Percentiles rank a stretch among this genome's conserved stretches.
Conservation (phyloP, 2,329 filamentous ascomycete species). For the Madurella mycetomatis region DNA sequence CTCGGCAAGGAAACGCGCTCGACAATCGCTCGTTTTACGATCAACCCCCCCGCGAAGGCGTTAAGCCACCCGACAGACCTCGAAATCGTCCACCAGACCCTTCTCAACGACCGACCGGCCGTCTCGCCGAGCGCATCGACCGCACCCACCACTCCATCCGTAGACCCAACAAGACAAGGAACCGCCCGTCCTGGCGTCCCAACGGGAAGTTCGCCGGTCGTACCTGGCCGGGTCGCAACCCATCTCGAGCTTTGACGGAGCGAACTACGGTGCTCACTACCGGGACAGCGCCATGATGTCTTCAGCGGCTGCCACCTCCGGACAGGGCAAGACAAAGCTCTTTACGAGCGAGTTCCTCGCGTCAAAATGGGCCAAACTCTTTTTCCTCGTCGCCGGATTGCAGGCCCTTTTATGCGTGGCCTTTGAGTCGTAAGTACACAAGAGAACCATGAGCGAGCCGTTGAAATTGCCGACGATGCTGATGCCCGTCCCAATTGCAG, state of each 20-base stretch:
- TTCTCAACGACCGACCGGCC: conserved; percentile 4
- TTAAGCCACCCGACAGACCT: neutral
- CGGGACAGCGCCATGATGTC: conserved; percentile 31
- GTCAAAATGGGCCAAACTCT: conserved; percentile 83
- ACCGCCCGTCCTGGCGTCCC: conserved; percentile 43
- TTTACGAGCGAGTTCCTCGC: conserved; percentile 67
- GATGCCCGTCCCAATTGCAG: conserved; percentile 40
- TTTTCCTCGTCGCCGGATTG: conserved; percentile 66
- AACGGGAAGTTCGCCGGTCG: conserved; percentile 43
- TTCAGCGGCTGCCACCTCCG: conserved; percentile 33
- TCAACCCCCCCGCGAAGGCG: conserved; percentile 7
- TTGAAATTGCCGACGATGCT: neutral
- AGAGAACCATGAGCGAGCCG: too few species aligned
- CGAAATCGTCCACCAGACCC: neutral
- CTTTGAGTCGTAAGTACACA: conserved; percentile 72
- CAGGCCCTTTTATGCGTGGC: conserved; percentile 78
- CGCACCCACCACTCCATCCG: neutral
- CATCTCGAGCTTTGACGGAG: conserved; percentile 28
- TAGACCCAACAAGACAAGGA: conserved; percentile 8
- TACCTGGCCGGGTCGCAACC: conserved; percentile 36
- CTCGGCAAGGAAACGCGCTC: conserved; percentile 5
- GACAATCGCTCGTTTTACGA: conserved; percentile 1
- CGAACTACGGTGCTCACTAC: conserved; percentile 32
- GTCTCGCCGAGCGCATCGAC: neutral
- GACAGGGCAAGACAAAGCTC: conserved; percentile 32